These are phyloP conservation scores for Fusarium sp. DNA, from an alignment of 2,329 filamentous ascomycete genomes.

Conservation along the genomic window DNA sequence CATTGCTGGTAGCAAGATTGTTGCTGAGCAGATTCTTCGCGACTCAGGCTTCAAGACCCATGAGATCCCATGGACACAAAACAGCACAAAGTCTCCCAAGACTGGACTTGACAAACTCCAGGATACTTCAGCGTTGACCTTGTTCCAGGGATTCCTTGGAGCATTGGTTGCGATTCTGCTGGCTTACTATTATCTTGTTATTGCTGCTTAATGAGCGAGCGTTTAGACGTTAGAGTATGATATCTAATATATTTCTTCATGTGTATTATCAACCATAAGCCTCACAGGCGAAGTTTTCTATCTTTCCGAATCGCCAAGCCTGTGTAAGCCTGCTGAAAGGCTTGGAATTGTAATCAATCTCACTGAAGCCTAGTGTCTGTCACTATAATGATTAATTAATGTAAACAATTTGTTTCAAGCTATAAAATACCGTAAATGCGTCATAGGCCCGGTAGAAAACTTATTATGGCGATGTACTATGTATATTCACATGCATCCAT, in stretches of 20 bases:
- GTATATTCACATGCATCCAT: too few species aligned
- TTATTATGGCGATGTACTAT: too few species aligned
- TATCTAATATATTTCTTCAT: background rate
- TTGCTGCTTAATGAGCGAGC: conserved; percentile 20
- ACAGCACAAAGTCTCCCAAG: background rate
- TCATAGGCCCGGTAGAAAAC: too few species aligned
- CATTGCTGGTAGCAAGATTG: conserved; percentile 77
- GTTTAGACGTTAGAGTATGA: background rate
- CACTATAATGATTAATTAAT: too few species aligned
- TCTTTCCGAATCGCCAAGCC: too few species aligned
- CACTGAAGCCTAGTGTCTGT: too few species aligned
- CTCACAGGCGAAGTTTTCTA: background rate
- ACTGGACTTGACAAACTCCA: conserved; percentile 32
- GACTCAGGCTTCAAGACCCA: conserved; percentile 7
- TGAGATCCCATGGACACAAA: conserved; percentile 31
- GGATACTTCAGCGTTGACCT: conserved; percentile 16
- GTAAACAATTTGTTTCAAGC: too few species aligned
- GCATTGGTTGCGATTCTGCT: conserved; percentile 24
- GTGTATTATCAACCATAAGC: background rate
- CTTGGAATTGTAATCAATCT: too few species aligned
- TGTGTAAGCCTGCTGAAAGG: too few species aligned
- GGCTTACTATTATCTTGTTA: conserved; percentile 27
- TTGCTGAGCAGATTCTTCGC: conserved; percentile 60
- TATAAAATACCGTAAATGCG: too few species aligned
- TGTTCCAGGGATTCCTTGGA: conserved; percentile 30